Evolutionary conservation across 176 grass and related monocot species (phyloP).

Genomic region (Puccinellia tenuiflora): DNA sequence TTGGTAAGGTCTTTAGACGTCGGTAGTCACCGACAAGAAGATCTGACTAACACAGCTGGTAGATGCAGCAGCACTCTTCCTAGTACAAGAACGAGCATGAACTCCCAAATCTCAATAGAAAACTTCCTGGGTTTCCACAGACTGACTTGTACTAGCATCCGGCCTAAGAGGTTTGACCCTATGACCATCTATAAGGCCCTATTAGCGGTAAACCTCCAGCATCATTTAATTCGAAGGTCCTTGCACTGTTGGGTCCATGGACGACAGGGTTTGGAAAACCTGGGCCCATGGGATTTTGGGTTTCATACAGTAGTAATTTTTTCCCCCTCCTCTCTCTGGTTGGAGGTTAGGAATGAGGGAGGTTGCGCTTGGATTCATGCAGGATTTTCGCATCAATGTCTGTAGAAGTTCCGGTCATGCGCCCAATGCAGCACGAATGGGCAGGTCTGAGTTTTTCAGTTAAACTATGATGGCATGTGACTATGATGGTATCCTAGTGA

Average conservation of each 20-base stretch:
- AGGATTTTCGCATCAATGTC: constrained; percentile 93
- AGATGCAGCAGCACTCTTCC: not conserved
- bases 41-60: not conserved
- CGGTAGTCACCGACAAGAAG: not conserved
- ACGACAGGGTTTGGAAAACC: constrained; percentile 78
- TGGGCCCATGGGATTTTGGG: constrained; percentile 56
- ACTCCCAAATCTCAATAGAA: not conserved
- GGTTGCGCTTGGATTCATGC: constrained; percentile 54
- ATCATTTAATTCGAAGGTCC: constrained; percentile 61
- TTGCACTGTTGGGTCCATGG: constrained; percentile 61
- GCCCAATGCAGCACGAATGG: constrained; percentile 37
- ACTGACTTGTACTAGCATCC: constrained; percentile 27
- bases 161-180: constrained; percentile 43
- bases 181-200: constrained; percentile 32
- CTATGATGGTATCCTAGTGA: constrained; percentile 35
- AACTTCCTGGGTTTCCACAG: constrained; percentile 2
- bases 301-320: constrained; percentile 28
- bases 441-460: constrained; percentile 2
- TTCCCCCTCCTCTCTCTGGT: not conserved
- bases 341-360: constrained; percentile 45
- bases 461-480: constrained; percentile 27
- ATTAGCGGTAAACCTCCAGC: not conserved
- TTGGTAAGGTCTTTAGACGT: not conserved
- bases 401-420: constrained; percentile 33
- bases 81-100: constrained; percentile 14